Evolutionary conservation across 441 rosid genomes (phyloP).

Genomic region (Populus hybrid): DNA sequence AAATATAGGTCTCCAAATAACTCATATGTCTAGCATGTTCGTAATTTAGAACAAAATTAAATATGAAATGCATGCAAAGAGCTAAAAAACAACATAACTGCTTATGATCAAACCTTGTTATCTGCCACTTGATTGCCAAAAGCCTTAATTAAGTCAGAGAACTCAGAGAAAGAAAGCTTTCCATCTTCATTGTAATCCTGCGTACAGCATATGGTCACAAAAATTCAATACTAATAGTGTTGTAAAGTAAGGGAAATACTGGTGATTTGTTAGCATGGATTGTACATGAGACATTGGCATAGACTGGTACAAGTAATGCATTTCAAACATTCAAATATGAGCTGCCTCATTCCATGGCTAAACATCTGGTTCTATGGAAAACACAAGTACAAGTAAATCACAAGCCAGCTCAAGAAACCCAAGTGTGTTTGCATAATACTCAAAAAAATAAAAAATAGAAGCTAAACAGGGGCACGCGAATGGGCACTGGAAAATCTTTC

Average conservation of each 20-base stretch:
- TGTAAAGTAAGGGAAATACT: background rate
- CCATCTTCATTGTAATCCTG: constrained; percentile 93
- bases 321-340: too few relatives aligned
- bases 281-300: background rate
- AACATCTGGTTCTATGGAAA: too few relatives aligned
- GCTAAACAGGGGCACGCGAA: too few relatives aligned
- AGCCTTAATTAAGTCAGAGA: constrained; percentile 69
- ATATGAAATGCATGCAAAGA: background rate
- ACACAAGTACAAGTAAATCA: too few relatives aligned
- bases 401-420: too few relatives aligned
- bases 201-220: constrained; percentile 2
- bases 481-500: too few relatives aligned
- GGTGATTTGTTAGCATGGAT: background rate
- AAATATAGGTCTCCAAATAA: constrained; percentile 8
- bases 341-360: too few relatives aligned
- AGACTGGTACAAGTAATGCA: background rate
- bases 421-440: too few relatives aligned
- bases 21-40: background rate
- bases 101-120: constrained; percentile 52
- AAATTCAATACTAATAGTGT: background rate
- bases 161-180: constrained; percentile 73
- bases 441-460: too few relatives aligned
- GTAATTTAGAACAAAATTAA: background rate
- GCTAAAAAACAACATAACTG: background rate
- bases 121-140: constrained; percentile 83